phyloP scores from a whole-genome alignment of 2,329 filamentous ascomycete species.

The Xylaria sp. region DNA sequence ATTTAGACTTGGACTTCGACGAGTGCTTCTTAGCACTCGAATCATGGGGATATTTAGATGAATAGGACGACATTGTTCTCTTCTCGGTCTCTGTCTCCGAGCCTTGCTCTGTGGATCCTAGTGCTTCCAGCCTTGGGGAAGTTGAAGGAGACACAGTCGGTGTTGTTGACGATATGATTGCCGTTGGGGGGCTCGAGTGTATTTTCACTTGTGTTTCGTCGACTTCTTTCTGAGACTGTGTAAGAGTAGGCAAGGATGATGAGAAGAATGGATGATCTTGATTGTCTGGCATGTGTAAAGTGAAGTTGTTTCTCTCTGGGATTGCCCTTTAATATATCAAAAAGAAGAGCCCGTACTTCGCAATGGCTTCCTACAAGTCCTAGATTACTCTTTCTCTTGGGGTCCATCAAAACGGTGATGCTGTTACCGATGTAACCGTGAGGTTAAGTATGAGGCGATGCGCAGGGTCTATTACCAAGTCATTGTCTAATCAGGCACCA shows the following conservation, averaged over 20 bases:
- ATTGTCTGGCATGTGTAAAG: conserved; percentile 26
- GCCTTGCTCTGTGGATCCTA: conserved; percentile 3
- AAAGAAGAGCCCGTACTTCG: conserved; percentile 5
- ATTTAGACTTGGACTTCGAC: conserved; percentile 52
- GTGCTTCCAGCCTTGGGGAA: conserved; percentile 30
- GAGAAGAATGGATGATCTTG: conserved; percentile 27
- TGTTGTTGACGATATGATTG: conserved; percentile 27
- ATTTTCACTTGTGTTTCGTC: conserved; percentile 13
- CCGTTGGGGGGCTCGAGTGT: background rate
- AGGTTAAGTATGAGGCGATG: conserved; percentile 26
- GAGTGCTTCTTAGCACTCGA: conserved; percentile 48
- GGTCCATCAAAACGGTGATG: conserved; percentile 28
- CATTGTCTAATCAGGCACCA: conserved; percentile 28
- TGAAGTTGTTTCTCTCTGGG: conserved; percentile 10
- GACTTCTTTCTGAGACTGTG: background rate
- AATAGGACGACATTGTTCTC: conserved; percentile 42
- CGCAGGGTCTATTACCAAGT: conserved; percentile 27
- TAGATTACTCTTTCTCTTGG: conserved; percentile 31
- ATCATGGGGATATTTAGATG: conserved; percentile 53
- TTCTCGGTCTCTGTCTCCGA: conserved; percentile 33
- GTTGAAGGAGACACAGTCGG: conserved; percentile 33
- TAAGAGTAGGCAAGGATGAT: conserved; percentile 9
- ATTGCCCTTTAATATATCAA: conserved; percentile 23
- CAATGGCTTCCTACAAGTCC: conserved; percentile 31
- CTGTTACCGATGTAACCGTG: conserved; percentile 35